Percentiles rank a stretch among this genome's conserved stretches.
Evolutionary conservation across 345 rosid genomes (phyloP).

Genomic region (Acer campestre): DNA sequence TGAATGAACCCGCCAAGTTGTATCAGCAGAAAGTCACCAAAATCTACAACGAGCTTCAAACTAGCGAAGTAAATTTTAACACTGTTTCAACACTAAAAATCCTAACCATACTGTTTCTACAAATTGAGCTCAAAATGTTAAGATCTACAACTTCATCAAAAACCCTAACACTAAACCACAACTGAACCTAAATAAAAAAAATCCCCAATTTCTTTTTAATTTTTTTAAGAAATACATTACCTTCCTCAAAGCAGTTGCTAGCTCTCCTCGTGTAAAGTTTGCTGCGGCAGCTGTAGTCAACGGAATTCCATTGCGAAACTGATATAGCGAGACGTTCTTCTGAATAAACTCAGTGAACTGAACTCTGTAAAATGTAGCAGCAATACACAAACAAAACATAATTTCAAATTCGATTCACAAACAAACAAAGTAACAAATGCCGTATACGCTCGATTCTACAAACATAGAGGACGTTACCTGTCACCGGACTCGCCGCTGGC

Average conservation of each 20-base stretch:
- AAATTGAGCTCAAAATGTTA: not conserved
- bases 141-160: not conserved
- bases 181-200: not conserved
- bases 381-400: not conserved
- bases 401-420: not conserved
- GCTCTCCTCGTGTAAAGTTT: slow-evolving; percentile 90
- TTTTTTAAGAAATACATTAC: slow-evolving; percentile 31
- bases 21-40: not conserved
- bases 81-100: not conserved
- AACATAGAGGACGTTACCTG: slow-evolving; percentile 41
- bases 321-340: slow-evolving; percentile 93
- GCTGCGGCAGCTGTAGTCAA: slow-evolving; percentile 92
- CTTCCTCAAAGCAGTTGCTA: slow-evolving; percentile 95
- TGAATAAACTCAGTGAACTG: slow-evolving; percentile 96
- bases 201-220: not conserved
- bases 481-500: slow-evolving; percentile 99
- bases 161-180: slow-evolving; percentile 4
- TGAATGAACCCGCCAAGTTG: not conserved
- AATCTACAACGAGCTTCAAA: not conserved
- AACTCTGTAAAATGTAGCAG: slow-evolving; percentile 48
- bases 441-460: not conserved
- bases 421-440: not conserved
- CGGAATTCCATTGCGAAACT: slow-evolving; percentile 91
- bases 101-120: not conserved
- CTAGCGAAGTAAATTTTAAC: not conserved